These are phyloP conservation scores for Calcarisporium arbuscula DNA, from an alignment of 2,329 filamentous ascomycete species.

Conservation along the genomic window DNA sequence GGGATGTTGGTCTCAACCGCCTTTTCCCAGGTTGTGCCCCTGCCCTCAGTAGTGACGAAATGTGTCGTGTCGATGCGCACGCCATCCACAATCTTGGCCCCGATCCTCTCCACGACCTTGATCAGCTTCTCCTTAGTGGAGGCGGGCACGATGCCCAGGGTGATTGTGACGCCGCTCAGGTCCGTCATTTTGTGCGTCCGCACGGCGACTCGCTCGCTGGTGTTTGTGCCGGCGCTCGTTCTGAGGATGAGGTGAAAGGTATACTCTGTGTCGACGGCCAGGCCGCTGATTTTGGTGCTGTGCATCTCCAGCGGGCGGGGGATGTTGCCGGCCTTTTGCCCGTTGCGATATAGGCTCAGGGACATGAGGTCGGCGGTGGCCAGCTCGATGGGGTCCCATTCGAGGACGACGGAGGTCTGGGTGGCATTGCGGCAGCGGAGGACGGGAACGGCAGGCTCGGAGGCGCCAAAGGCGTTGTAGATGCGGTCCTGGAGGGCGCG, in stretches of 20 bases:
- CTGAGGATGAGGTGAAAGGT: conserved; percentile 87
- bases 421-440: conserved; percentile 95
- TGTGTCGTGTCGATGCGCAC: conserved; percentile 97
- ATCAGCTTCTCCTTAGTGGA: conserved; percentile 66
- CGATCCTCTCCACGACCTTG: conserved; percentile 76
- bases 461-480: conserved; percentile 75
- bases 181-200: conserved; percentile 99
- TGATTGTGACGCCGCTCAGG: conserved; percentile 89
- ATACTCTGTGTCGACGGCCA: conserved; percentile 96
- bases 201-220: conserved; percentile 76
- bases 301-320: conserved; percentile 80
- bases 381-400: conserved; percentile 93
- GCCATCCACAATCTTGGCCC: conserved; percentile 81
- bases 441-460: conserved; percentile 67
- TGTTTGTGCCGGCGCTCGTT: conserved; percentile 82
- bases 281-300: conserved; percentile 92
- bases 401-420: conserved; percentile 95
- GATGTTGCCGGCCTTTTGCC: conserved; percentile 92
- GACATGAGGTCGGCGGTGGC: conserved; percentile 88
- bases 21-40: conserved; percentile 89
- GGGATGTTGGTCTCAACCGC: conserved; percentile 97
- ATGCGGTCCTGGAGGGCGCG: conserved; percentile 83
- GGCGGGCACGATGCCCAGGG: conserved; percentile 75
- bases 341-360: conserved; percentile 88
- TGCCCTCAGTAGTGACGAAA: conserved; percentile 92